Conservation (phyloP, 768 basidiomycete species). For the Piloderma croceum region DNA sequence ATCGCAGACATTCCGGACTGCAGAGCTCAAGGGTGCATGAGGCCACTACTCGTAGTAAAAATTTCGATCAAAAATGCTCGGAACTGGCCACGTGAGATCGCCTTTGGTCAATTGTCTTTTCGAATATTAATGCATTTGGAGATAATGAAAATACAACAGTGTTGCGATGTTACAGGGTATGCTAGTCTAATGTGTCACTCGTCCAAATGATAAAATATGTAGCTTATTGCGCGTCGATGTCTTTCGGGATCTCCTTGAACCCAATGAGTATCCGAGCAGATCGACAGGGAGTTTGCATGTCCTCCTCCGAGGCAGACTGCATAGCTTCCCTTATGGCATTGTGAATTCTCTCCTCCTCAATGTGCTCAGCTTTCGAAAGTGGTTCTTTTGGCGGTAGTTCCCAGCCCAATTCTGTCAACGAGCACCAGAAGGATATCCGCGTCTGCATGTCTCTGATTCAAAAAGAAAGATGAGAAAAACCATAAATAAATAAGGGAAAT, state of each 20-base stretch:
- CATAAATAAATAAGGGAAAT: not conserved
- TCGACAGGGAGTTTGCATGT: slow-evolving; percentile 49
- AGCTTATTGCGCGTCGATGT: too few relatives aligned
- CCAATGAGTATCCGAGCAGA: slow-evolving; percentile 59
- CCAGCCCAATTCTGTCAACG: slow-evolving; percentile 55
- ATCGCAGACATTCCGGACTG: not conserved
- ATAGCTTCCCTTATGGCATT: slow-evolving; percentile 58
- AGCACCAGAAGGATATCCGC: slow-evolving; percentile 60
- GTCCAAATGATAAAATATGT: too few relatives aligned
- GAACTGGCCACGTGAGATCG: too few relatives aligned
- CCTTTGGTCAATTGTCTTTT: too few relatives aligned
- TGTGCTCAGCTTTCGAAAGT: slow-evolving; percentile 61
- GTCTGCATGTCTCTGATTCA: slow-evolving; percentile 56
- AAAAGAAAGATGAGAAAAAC: slow-evolving; percentile 2
- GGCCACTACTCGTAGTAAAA: too few relatives aligned
- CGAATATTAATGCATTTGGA: too few relatives aligned
- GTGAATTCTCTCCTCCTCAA: slow-evolving; percentile 60
- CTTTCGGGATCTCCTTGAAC: too few relatives aligned
- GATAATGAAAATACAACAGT: too few relatives aligned
- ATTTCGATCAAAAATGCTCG: too few relatives aligned
- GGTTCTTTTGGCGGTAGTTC: slow-evolving; percentile 53
- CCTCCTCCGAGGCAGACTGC: slow-evolving; percentile 42
- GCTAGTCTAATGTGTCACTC: too few relatives aligned
- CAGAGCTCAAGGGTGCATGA: too few relatives aligned
- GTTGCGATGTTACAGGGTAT: too few relatives aligned